Evolutionary conservation across 805 yeast species (phyloP), one percentile per base, ranked within the genome.

Genomic region (Kodamaea kaohsiungensis): DNA sequence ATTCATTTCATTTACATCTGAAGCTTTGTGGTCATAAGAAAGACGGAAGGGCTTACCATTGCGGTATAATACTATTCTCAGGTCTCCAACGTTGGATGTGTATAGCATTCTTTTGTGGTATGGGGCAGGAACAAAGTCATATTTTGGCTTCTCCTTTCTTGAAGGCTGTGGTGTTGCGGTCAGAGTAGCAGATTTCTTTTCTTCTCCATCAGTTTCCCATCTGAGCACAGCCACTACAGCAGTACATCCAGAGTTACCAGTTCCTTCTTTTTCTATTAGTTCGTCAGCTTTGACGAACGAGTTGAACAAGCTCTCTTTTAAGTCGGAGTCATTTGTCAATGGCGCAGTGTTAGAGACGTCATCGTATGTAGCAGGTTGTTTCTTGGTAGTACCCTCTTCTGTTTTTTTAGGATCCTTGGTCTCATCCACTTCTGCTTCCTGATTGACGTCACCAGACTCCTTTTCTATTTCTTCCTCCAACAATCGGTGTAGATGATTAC

Each of bases 41-140:
- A 93, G 75, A 51, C 99, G 76, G 56, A 84, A 79, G 2, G 97
- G 91, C 56, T 77, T 75, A 1, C 92, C 91, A n/a, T 76, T 74
- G 51, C 97, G 82, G 61, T 82, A 86, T 47, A 93, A 74, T 1
- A 95, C 90, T 13, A 91, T 81, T 57, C 98, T 80, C 56, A 95
- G 85, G 69, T 95, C 99, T 2, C 99, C 98, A 3, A 90, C 98
- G 65, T 95, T 93, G 7, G 97, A 96, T 0, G 97, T 91, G 63
- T 91, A 91, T 39, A 93, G 77, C 85, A 89, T 85, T 57, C 98
- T 74, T 59, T 77, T 82, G 63, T 87, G 89, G 57, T 73, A 66
- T 12, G 61, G 53, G 1, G 72, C 63, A 1, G 85, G 86, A 2
- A 76, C 64, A 56, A 80, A 82, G 56, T 82, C 86, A 63, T 75